A percentile compares a stretch with the other conserved stretches of the same genome.
Conservation (phyloP, 768 basidiomycete genomes). For the Chalciporus piperatus region DNA sequence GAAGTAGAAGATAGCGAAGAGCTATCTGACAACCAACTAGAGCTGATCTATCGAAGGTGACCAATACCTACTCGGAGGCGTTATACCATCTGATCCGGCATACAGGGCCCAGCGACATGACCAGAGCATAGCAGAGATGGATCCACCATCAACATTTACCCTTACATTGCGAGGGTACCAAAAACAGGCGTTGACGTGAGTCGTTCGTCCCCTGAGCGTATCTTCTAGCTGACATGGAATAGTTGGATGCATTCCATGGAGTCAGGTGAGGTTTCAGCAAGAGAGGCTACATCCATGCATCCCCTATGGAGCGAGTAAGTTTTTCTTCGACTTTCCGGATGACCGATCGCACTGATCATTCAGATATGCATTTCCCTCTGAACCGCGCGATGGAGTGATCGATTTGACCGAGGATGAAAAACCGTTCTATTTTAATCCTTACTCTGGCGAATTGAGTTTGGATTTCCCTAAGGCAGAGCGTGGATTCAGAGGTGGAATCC, state of each 20-base stretch:
- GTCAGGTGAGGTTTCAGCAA: slow-evolving; percentile 64
- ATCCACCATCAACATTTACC: slow-evolving; percentile 73
- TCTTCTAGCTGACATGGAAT: background rate
- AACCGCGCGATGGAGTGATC: slow-evolving; percentile 57
- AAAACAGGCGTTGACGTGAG: slow-evolving; percentile 83
- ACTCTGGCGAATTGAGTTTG: slow-evolving; percentile 85
- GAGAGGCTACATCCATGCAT: slow-evolving; percentile 75
- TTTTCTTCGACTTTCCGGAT: background rate
- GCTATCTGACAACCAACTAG: slow-evolving; percentile 74
- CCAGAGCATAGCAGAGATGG: slow-evolving; percentile 71
- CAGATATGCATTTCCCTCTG: slow-evolving; percentile 73
- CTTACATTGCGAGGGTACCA: slow-evolving; percentile 83
- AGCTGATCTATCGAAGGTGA: slow-evolving; percentile 82
- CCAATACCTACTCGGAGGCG: background rate
- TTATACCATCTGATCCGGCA: slow-evolving; percentile 3
- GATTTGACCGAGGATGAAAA: slow-evolving; percentile 80
- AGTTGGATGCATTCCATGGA: slow-evolving; percentile 95
- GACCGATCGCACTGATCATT: slow-evolving; percentile 4
- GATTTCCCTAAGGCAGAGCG: slow-evolving; percentile 79
- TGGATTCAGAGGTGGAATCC: slow-evolving; percentile 80
- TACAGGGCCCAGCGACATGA: slow-evolving; percentile 83
- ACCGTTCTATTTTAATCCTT: slow-evolving; percentile 86
- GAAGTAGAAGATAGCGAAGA: slow-evolving; percentile 85
- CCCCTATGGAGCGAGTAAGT: slow-evolving; percentile 92
- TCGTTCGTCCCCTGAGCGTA: background rate